Conservation (phyloP, 176 grass and related monocot species). For the Eremochloa ophiuroides region DNA sequence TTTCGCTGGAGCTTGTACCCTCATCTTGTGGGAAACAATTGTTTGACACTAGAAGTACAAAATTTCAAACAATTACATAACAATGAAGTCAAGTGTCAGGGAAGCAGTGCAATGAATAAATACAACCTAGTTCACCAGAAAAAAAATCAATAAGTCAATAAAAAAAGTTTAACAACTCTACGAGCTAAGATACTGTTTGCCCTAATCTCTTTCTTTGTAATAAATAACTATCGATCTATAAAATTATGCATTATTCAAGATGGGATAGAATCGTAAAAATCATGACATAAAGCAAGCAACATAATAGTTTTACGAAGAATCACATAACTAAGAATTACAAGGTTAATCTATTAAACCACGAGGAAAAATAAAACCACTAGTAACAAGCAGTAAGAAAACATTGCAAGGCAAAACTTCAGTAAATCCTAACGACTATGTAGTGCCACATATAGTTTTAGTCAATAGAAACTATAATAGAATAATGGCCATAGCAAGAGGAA, state of each 20-base stretch:
- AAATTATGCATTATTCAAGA: not conserved
- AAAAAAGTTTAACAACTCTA: not conserved
- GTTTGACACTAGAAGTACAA: constrained; percentile 25
- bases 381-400: not conserved
- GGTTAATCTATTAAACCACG: not conserved
- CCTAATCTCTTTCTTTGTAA: not conserved
- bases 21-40: constrained; percentile 32
- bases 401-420: not conserved
- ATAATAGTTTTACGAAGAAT: not conserved
- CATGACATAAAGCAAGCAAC: not conserved
- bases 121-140: not conserved
- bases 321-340: not conserved
- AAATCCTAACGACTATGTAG: not conserved
- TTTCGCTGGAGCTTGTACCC: constrained; percentile 47
- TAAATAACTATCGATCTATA: not conserved
- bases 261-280: not conserved
- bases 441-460: not conserved
- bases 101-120: not conserved
- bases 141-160: not conserved
- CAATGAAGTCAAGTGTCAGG: not conserved
- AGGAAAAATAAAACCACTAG: not conserved
- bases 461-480: not conserved
- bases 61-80: not conserved
- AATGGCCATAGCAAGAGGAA: not conserved
- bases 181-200: not conserved